These are phyloP conservation scores for Ramaria sp. DNA, from an alignment of 768 basidiomycete genomes.

Conservation along the genomic window DNA sequence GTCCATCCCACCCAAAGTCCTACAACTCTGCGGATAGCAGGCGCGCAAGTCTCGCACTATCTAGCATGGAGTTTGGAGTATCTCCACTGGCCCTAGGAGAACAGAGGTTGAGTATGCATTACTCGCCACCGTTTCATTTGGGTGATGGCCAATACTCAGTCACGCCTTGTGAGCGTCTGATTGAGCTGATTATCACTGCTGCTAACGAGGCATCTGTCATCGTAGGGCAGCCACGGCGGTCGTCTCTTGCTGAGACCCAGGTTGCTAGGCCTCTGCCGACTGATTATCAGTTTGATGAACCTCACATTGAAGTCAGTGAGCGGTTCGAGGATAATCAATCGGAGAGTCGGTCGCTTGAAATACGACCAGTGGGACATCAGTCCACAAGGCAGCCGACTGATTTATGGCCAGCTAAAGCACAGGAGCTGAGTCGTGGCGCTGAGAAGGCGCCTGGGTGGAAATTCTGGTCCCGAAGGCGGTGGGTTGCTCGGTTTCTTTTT, in stretches of 20 bases:
- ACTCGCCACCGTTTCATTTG: too few species aligned
- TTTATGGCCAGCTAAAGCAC: neutral
- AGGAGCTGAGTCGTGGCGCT: too few species aligned
- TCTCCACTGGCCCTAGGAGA: too few species aligned
- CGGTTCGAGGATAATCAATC: neutral
- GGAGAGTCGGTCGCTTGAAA: neutral
- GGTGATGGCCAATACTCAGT: too few species aligned
- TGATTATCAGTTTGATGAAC: neutral
- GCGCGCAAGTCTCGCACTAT: neutral
- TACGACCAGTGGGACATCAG: neutral
- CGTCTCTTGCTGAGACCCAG: neutral
- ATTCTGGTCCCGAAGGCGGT: neutral
- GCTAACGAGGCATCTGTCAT: too few species aligned
- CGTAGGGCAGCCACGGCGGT: neutral
- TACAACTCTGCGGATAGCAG: neutral
- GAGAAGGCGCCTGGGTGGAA: slow-evolving; percentile 1
- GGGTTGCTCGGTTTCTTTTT: neutral
- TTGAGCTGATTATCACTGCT: too few species aligned
- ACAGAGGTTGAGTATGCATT: too few species aligned
- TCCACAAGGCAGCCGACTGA: neutral
- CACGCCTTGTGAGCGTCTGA: too few species aligned
- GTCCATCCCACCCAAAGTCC: neutral
- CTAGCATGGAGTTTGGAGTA: neutral
- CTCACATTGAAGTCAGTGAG: neutral
- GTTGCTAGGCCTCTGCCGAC: neutral